A percentile compares a stretch with the other conserved stretches of the same genome.
phyloP scores from a whole-genome alignment of 2,329 filamentous ascomycete species.

The Colletotrichum simmondsii region DNA sequence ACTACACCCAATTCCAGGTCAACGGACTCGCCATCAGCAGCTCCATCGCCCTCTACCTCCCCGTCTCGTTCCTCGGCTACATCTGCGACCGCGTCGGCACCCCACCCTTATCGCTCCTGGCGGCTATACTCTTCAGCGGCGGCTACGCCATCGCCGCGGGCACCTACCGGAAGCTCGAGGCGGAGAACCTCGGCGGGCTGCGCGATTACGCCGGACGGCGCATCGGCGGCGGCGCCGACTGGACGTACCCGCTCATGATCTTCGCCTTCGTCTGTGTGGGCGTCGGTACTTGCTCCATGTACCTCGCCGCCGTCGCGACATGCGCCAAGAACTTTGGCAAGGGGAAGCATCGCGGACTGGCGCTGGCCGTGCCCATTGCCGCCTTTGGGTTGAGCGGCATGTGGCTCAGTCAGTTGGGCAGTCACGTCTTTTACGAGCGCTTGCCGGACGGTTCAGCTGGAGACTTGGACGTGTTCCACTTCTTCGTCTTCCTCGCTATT shows the following conservation, averaged over 20 bases:
- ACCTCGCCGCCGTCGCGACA: conserved; percentile 89
- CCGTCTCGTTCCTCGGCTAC: conserved; percentile 90
- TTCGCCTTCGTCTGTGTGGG: conserved; percentile 86
- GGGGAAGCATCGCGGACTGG: conserved; percentile 87
- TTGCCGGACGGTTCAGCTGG: conserved; percentile 70
- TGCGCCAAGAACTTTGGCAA: conserved; percentile 98
- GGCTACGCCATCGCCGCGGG: conserved; percentile 88
- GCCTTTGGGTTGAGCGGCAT: conserved; percentile 94
- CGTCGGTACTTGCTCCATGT: conserved; percentile 87
- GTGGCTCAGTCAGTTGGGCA: conserved; percentile 93
- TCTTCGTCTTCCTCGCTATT: conserved; percentile 85
- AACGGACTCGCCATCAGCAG: conserved; percentile 90
- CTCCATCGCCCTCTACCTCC: conserved; percentile 89
- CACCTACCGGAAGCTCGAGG: conserved; percentile 70
- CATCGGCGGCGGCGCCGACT: conserved; percentile 57
- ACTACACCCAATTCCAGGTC: conserved; percentile 91
- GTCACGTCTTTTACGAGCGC: conserved; percentile 78
- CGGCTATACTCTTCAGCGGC: conserved; percentile 78
- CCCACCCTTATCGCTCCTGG: conserved; percentile 77
- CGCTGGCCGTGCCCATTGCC: conserved; percentile 90
- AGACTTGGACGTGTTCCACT: conserved; percentile 81
- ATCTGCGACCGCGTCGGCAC: conserved; percentile 91
- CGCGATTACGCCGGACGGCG: conserved; percentile 31
- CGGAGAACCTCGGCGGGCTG: conserved; percentile 47
- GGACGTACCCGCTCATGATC: conserved; percentile 86